Evolutionary conservation across 805 yeast genomes (phyloP), one percentile per base, ranked within the genome.

Genomic region (Candida alai): DNA sequence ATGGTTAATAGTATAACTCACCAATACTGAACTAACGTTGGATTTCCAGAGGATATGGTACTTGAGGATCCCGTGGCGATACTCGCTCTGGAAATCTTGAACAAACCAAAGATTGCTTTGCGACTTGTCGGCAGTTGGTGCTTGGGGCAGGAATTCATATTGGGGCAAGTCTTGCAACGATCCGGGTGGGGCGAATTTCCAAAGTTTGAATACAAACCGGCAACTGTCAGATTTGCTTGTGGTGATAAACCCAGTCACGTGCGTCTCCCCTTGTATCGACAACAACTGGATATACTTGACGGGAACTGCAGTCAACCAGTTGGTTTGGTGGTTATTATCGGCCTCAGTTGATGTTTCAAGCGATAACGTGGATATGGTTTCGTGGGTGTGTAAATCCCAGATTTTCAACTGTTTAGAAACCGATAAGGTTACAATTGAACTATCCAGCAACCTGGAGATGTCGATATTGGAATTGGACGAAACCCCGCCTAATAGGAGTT

Each of bases 1-100:
- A 6, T 41, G 10, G 18, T 43, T 37, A 4, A 50, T 16, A 1
- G 25, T 22, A 32, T 53, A 56, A 2, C 45, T 43, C 5, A 67
- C 66, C n/a, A 74, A 43, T 25, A 67, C 56, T 10, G 78, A 70
- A 1, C 74, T 66, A 2, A 74, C 68, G 41, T 80, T 80, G 43
- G 84, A 75, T 48, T 80, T 81, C 84, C 85, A 78, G 21, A 80
- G 56, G 17, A 73, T 44, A 37, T 56, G 51, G 42, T 64, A 67
- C 12, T 32, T 28, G 6, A 49, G 19, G 9, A n/a, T 17, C 15
- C 30, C 19, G 4, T 29, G 16, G 13, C 19, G n/a, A 5, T 34
- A 4, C 9, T 33, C 27, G 5, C 36, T 24, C 24, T 34, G 28
- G 32, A 42, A 56, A 42, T 74, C 79, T 38, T 70, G 66, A 28